Evolutionary conservation across 345 rosid genomes (phyloP).

Genomic region (Salix purpurea): DNA sequence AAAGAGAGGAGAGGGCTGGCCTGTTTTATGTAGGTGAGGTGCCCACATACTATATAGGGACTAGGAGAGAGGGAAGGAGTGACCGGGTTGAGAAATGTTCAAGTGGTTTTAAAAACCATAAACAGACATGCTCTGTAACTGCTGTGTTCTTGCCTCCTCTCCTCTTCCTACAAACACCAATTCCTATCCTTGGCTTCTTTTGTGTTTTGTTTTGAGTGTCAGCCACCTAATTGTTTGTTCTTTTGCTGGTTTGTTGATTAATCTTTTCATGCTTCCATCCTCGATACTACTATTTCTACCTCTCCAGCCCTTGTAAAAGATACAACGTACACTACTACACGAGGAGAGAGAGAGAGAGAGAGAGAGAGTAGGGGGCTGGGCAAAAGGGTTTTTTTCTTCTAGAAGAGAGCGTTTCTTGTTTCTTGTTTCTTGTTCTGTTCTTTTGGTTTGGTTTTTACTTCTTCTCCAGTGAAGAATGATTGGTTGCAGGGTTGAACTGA

Average conservation of each 20-base stretch:
- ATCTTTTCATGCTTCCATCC: slow-evolving; percentile 10
- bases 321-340: not conserved
- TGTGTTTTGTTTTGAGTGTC: slow-evolving; percentile 17
- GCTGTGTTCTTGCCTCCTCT: slow-evolving; percentile 42
- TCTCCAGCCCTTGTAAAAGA: slow-evolving; percentile 12
- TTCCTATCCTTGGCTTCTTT: slow-evolving; percentile 20
- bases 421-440: not conserved
- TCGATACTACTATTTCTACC: not conserved
- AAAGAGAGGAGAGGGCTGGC: not conserved
- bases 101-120: slow-evolving; percentile 9
- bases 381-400: not conserved
- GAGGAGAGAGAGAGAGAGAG: too few relatives aligned
- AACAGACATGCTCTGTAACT: slow-evolving; percentile 59
- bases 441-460: not conserved
- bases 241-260: slow-evolving; percentile 11
- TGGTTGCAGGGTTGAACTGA: slow-evolving; percentile 9
- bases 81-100: not conserved
- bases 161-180: slow-evolving; percentile 7
- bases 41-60: not conserved
- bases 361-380: not conserved
- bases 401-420: not conserved
- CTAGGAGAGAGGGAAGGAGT: not conserved
- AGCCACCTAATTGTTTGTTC: not conserved
- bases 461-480: slow-evolving; percentile 18
- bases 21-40: not conserved